phyloP scores from a whole-genome alignment of 2,329 filamentous ascomycete genomes.

The Pseudogymnoascus sp. region DNA sequence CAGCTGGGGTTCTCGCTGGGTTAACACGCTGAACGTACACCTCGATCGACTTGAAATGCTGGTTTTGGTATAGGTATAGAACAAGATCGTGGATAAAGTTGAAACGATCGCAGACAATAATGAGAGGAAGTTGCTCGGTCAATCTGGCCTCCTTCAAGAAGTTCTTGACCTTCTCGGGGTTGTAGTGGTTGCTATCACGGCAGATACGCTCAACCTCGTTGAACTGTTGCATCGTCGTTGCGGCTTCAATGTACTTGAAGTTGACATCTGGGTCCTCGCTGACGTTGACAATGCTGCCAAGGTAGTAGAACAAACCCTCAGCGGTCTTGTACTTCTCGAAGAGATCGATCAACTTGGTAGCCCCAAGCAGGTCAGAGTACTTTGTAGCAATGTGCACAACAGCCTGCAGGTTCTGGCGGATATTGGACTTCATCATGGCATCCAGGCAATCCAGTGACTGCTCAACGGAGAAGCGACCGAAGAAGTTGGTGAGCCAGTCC shows the following conservation, averaged over 20 bases:
- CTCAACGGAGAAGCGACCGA: constrained; percentile 89
- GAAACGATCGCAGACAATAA: constrained; percentile 98
- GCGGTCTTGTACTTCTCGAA: constrained; percentile 97
- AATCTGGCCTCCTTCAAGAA: constrained; percentile 95
- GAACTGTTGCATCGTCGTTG: constrained; percentile 85
- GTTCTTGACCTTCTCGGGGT: constrained; percentile 96
- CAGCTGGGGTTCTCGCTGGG: constrained; percentile 79
- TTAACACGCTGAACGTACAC: constrained; percentile 97
- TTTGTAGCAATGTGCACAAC: constrained; percentile 96
- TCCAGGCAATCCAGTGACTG: constrained; percentile 90
- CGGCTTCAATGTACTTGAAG: constrained; percentile 99
- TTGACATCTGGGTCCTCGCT: constrained; percentile 92
- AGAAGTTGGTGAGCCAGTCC: constrained; percentile 88
- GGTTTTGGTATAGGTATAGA: constrained; percentile 95
- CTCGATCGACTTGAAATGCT: constrained; percentile 98
- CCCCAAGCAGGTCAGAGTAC: constrained; percentile 88
- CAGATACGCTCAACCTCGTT: constrained; percentile 97
- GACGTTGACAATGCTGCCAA: constrained; percentile 95
- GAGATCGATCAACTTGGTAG: constrained; percentile 81
- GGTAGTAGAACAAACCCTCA: constrained; percentile 95
- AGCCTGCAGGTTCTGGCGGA: constrained; percentile 90
- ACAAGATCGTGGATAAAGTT: constrained; percentile 97
- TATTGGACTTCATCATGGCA: constrained; percentile 93
- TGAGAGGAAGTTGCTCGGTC: constrained; percentile 86
- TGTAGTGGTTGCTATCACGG: constrained; percentile 82